These are phyloP conservation scores for Nakazawaea siamensis DNA, from an alignment of 805 yeast genomes.

Conservation along the genomic window DNA sequence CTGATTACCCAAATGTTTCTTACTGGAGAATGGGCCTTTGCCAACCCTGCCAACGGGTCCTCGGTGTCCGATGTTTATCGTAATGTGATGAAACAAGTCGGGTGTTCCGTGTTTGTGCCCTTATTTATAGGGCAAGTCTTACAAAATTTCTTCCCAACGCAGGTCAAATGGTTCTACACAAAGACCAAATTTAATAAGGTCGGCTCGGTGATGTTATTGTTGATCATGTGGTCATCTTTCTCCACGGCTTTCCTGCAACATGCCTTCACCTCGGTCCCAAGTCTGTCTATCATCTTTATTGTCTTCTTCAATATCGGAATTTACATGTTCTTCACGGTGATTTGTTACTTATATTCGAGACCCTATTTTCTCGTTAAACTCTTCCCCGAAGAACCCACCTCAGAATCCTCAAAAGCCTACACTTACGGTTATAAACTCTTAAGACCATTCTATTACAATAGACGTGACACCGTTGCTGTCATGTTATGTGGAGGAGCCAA, in stretches of 20 bases:
- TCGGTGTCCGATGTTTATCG: constrained; percentile 53
- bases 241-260: constrained; percentile 81
- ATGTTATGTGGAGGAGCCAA: constrained; percentile 91
- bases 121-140: constrained; percentile 80
- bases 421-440: constrained; percentile 32
- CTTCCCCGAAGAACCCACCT: constrained; percentile 39
- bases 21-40: constrained; percentile 56
- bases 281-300: constrained; percentile 61
- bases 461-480: constrained; percentile 67
- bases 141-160: constrained; percentile 62
- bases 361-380: constrained; percentile 41
- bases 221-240: constrained; percentile 73
- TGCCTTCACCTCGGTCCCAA: constrained; percentile 66
- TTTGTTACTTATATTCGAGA: constrained; percentile 55
- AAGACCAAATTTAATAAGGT: constrained; percentile 60
- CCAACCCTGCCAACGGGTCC: constrained; percentile 63
- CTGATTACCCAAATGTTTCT: constrained; percentile 70
- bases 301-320: constrained; percentile 80
- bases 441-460: constrained; percentile 62
- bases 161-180: constrained; percentile 50
- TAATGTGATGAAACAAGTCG: constrained; percentile 81
- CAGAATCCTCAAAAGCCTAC: constrained; percentile 36
- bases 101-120: constrained; percentile 77
- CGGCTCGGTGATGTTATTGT: constrained; percentile 69
- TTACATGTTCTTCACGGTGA: constrained; percentile 63